Conservation (phyloP, 2,329 filamentous ascomycete genomes). For the Coniochaeta pulveracea region DNA sequence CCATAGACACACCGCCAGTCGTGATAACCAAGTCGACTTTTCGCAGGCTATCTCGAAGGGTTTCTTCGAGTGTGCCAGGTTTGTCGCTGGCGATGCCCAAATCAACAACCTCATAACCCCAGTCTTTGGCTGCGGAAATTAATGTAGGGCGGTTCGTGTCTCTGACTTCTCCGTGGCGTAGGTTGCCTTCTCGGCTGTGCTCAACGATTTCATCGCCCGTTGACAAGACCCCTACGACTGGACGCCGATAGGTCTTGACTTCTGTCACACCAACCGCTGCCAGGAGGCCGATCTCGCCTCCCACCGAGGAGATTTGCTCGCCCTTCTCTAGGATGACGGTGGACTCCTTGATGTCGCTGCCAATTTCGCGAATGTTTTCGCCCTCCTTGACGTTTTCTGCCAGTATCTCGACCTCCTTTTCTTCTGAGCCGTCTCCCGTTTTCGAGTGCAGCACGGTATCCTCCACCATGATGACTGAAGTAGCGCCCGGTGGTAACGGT, state of each 20-base stretch:
- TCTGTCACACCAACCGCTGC: constrained; percentile 69
- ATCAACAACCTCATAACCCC: constrained; percentile 71
- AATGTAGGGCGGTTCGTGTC: constrained; percentile 89
- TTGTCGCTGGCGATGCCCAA: constrained; percentile 75
- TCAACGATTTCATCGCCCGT: constrained; percentile 91
- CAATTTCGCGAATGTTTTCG: constrained; percentile 85
- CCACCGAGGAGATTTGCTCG: constrained; percentile 73
- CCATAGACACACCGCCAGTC: constrained; percentile 93
- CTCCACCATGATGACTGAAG: constrained; percentile 93
- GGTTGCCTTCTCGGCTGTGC: constrained; percentile 48
- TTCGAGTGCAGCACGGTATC: constrained; percentile 69
- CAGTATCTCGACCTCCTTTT: constrained; percentile 78
- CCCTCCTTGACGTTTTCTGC: constrained; percentile 62
- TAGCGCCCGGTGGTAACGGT: constrained; percentile 77
- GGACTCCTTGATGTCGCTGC: constrained; percentile 69
- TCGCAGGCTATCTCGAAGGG: constrained; percentile 63
- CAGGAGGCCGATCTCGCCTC: constrained; percentile 83
- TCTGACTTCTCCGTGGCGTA: constrained; percentile 74
- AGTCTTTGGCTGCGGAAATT: constrained; percentile 61
- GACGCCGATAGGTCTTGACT: constrained; percentile 63
- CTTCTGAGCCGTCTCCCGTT: constrained; percentile 73
- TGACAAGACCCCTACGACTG: constrained; percentile 75
- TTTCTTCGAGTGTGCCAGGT: constrained; percentile 62
- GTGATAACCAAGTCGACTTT: constrained; percentile 77
- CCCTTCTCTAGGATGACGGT: constrained; percentile 63